These are phyloP conservation scores for Stellera chamaejasme DNA, from an alignment of 345 rosid species.

Conservation along the genomic window DNA sequence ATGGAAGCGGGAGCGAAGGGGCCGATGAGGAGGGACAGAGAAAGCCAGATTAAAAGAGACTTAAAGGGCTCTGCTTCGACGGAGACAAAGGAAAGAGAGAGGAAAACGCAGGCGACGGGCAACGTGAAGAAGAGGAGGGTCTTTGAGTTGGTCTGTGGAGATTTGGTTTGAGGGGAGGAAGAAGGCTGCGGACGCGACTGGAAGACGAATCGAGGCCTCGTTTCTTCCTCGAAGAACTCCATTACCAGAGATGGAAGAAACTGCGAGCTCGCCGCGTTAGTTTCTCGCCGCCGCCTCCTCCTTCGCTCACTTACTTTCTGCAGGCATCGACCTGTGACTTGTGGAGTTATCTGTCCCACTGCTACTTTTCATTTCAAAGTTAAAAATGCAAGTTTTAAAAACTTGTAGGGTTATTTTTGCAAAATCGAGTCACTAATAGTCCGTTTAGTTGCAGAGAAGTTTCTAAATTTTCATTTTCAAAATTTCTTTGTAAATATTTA, in stretches of 20 bases:
- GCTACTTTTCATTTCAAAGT: too few species aligned
- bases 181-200: slow-evolving; percentile 47
- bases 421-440: too few species aligned
- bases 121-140: slow-evolving; percentile 25
- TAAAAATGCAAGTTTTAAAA: too few species aligned
- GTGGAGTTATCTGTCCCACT: too few species aligned
- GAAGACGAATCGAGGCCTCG: slow-evolving; percentile 65
- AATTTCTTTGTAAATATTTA: too few species aligned
- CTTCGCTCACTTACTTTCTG: too few species aligned
- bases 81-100: slow-evolving; percentile 49
- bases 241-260: slow-evolving; percentile 14
- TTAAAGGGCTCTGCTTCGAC: slow-evolving; percentile 54
- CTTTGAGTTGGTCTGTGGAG: slow-evolving; percentile 20
- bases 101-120: slow-evolving; percentile 26
- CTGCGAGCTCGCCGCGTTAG: too few species aligned
- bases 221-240: slow-evolving; percentile 91
- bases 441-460: too few species aligned
- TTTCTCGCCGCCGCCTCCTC: too few species aligned
- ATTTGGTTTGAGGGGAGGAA: slow-evolving; percentile 15
- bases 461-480: too few species aligned
- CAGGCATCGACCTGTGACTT: too few species aligned
- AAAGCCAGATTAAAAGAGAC: slow-evolving; percentile 65
- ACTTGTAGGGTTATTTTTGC: too few species aligned
- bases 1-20: slow-evolving; percentile 64
- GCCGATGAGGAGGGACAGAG: slow-evolving; percentile 55